A percentile compares a stretch with the other conserved stretches of the same genome.
Evolutionary conservation across 106 monocot genomes (phyloP).

Genomic region (Dendrobium chrysotoxum): DNA sequence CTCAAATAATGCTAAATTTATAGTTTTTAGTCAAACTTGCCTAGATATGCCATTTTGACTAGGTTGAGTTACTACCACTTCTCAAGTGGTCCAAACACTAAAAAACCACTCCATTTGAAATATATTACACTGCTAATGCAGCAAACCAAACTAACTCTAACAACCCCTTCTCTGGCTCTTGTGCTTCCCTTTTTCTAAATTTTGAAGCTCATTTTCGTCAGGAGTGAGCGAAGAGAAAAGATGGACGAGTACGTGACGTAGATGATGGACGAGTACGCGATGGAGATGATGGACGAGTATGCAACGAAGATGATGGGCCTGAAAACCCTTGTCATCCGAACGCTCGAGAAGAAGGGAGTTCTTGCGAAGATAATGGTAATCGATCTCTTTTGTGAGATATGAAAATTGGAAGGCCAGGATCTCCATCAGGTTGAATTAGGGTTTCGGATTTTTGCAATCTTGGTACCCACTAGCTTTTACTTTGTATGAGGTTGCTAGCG

Average conservation of each 20-base stretch:
- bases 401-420: neutral
- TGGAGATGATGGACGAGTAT: constrained; percentile 24
- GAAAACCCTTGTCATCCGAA: constrained; percentile 63
- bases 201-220: neutral
- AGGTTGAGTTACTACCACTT: too few relatives aligned
- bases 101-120: too few relatives aligned
- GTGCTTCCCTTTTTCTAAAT: neutral
- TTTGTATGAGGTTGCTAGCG: neutral
- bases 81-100: too few relatives aligned
- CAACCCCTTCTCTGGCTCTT: too few relatives aligned
- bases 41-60: too few relatives aligned
- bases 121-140: too few relatives aligned
- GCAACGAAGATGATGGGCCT: constrained; percentile 73
- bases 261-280: too few relatives aligned
- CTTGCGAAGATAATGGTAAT: constrained; percentile 75
- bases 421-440: neutral
- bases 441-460: neutral
- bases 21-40: too few relatives aligned
- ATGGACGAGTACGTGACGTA: constrained; percentile 14
- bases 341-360: constrained; percentile 80
- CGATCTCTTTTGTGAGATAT: neutral
- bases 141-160: too few relatives aligned
- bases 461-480: neutral
- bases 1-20: too few relatives aligned
- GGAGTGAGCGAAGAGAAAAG: neutral